These are phyloP conservation scores for Penicillium nucicola DNA, from an alignment of 495 filamentous ascomycete genomes.

Conservation along the genomic window DNA sequence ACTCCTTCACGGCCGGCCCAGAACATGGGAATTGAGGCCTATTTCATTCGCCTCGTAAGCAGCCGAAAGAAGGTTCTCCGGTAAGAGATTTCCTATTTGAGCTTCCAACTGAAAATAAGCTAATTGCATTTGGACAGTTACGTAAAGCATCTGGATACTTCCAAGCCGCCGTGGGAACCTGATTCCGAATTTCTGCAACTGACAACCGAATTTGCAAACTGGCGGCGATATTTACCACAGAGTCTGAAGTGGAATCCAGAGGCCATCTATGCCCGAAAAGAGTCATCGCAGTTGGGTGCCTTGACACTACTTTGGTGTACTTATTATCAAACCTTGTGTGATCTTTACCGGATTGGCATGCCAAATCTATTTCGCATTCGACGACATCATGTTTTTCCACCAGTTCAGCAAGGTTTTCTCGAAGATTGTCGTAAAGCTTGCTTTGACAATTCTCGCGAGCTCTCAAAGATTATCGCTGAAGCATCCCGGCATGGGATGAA, in stretches of 20 bases:
- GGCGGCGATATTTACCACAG: slow-evolving; percentile 6
- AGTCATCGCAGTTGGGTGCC: slow-evolving; percentile 14
- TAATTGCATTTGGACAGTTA: not conserved
- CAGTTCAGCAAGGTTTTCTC: slow-evolving; percentile 10
- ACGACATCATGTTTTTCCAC: slow-evolving; percentile 9
- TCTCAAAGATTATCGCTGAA: slow-evolving; percentile 11
- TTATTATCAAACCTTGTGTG: slow-evolving; percentile 15
- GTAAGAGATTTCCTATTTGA: not conserved
- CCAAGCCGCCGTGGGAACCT: slow-evolving; percentile 10
- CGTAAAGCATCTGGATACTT: slow-evolving; percentile 14
- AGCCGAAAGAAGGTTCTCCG: slow-evolving; percentile 14
- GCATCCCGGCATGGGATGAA: slow-evolving; percentile 13
- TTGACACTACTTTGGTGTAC: slow-evolving; percentile 18
- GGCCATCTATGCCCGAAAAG: slow-evolving; percentile 16
- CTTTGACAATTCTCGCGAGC: slow-evolving; percentile 10
- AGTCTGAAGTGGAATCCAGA: slow-evolving; percentile 9
- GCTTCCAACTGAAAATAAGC: too few species aligned
- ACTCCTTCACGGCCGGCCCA: slow-evolving; percentile 5
- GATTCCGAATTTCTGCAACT: slow-evolving; percentile 13
- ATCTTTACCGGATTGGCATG: slow-evolving; percentile 20
- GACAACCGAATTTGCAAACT: slow-evolving; percentile 10
- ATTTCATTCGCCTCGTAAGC: slow-evolving; percentile 19
- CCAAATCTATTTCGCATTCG: slow-evolving; percentile 11
- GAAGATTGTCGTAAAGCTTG: slow-evolving; percentile 10
- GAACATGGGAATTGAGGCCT: slow-evolving; percentile 18